Evolutionary conservation across 1,139 yeast genomes (phyloP).

Genomic region (Kodamaea sp.): DNA sequence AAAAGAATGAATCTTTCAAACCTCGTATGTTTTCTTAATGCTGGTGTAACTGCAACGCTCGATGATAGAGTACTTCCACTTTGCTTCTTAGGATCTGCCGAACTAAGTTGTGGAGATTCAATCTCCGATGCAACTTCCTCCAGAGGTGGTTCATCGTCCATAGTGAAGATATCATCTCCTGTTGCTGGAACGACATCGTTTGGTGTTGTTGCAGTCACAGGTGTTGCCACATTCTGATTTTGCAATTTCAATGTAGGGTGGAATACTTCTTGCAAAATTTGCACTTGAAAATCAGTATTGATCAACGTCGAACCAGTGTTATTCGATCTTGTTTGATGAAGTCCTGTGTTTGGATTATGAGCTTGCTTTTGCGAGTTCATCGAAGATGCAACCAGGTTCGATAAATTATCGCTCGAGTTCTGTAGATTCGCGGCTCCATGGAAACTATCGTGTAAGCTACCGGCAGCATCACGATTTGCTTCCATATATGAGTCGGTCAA

Average conservation of each 20-base stretch:
- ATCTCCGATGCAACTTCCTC: conserved; percentile 3
- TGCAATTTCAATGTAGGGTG: conserved; percentile 21
- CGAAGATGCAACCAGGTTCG: conserved; percentile 6
- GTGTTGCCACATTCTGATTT: background rate
- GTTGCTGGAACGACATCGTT: conserved; percentile 3
- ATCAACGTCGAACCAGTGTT: conserved; percentile 32
- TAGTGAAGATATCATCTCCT: conserved; percentile 29
- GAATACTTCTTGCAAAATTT: conserved; percentile 39
- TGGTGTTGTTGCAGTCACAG: conserved; percentile 1
- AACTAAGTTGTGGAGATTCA: background rate
- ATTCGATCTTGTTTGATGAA: conserved; percentile 1
- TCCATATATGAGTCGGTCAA: conserved; percentile 11
- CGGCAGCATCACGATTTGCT: conserved; percentile 4
- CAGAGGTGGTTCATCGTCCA: conserved; percentile 29
- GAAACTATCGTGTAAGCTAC: conserved; percentile 7
- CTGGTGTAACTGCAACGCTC: conserved; percentile 6
- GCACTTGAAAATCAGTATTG: conserved; percentile 39
- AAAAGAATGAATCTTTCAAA: conserved; percentile 81
- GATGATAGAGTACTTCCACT: background rate
- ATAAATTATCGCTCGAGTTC: conserved; percentile 2
- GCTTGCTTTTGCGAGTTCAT: background rate
- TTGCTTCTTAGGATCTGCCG: background rate
- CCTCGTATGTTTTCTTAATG: conserved; percentile 43
- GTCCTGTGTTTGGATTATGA: background rate
- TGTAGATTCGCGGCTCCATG: conserved; percentile 1